Conservation (phyloP, 306 rosid species). For the Fagus sylvatica region DNA sequence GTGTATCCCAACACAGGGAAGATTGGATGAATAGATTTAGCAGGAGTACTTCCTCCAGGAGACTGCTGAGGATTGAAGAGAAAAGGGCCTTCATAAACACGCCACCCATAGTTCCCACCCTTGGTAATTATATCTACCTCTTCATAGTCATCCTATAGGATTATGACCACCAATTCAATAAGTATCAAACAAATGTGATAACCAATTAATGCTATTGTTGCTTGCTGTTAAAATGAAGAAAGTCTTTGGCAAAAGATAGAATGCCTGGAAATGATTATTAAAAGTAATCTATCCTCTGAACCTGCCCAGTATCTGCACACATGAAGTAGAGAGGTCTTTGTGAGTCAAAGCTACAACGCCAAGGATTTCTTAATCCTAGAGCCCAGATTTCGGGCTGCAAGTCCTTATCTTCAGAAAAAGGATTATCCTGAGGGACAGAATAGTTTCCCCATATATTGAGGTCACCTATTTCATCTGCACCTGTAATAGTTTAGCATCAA, state of each 20-base stretch:
- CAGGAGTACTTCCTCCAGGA: slow-evolving; percentile 32
- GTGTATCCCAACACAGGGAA: slow-evolving; percentile 38
- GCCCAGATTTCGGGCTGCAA: slow-evolving; percentile 39
- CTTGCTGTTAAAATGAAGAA: no score
- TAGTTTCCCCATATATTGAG: slow-evolving; percentile 39
- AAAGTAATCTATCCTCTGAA: background rate
- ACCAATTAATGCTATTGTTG: no score
- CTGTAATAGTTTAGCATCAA: slow-evolving; percentile 19
- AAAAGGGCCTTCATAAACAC: slow-evolving; percentile 37
- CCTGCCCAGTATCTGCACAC: slow-evolving; percentile 46
- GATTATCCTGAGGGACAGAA: slow-evolving; percentile 42
- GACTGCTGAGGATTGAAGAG: slow-evolving; percentile 26
- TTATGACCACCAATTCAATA: background rate
- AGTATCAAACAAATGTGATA: background rate
- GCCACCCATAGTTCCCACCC: slow-evolving; percentile 49
- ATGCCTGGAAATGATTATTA: background rate
- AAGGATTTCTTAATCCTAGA: slow-evolving; percentile 39
- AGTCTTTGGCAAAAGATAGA: background rate
- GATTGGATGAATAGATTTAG: slow-evolving; percentile 28
- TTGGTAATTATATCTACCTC: slow-evolving; percentile 38
- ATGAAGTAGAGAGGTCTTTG: slow-evolving; percentile 42
- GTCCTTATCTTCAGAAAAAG: slow-evolving; percentile 34
- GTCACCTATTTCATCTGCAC: slow-evolving; percentile 23
- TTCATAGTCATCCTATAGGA: slow-evolving; percentile 35
- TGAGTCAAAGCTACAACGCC: slow-evolving; percentile 52